Evolutionary conservation across 1,139 yeast genomes (phyloP).

Genomic region (Suhomyces chickasaworum): DNA sequence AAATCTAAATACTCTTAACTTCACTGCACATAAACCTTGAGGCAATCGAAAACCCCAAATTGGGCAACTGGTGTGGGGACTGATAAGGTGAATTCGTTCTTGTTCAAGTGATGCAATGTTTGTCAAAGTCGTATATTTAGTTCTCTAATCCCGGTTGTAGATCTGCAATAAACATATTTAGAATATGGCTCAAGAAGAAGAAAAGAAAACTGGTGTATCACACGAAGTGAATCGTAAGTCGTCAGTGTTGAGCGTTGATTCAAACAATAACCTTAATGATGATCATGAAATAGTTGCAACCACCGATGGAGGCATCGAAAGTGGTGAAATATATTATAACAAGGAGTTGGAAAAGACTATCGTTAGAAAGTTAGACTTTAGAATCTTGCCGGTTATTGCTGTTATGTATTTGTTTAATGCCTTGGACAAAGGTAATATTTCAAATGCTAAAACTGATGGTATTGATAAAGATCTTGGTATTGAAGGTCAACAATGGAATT

Average conservation of each 20-base stretch:
- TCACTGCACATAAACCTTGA: background rate
- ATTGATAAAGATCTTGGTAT: constrained; percentile 23
- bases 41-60: constrained; percentile 3
- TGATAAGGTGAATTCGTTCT: constrained; percentile 4
- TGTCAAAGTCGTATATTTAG: constrained; percentile 1
- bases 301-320: background rate
- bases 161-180: background rate
- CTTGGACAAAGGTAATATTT: constrained; percentile 28
- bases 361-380: constrained; percentile 35
- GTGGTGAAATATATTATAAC: constrained; percentile 18
- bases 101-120: constrained; percentile 1
- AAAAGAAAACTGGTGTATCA: constrained; percentile 3
- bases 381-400: constrained; percentile 34
- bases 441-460: constrained; percentile 28
- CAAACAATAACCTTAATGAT: background rate
- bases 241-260: constrained; percentile 11
- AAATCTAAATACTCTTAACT: background rate
- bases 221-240: constrained; percentile 13
- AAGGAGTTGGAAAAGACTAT: constrained; percentile 27
- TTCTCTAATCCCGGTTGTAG: background rate
- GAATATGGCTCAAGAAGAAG: constrained; percentile 3
- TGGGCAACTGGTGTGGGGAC: constrained; percentile 10
- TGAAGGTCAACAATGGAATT: constrained; percentile 24
- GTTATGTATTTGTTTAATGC: constrained; percentile 33
- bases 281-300: background rate